Conservation (phyloP, 306 rosid species). For the Heteromeles arbutifolia region DNA sequence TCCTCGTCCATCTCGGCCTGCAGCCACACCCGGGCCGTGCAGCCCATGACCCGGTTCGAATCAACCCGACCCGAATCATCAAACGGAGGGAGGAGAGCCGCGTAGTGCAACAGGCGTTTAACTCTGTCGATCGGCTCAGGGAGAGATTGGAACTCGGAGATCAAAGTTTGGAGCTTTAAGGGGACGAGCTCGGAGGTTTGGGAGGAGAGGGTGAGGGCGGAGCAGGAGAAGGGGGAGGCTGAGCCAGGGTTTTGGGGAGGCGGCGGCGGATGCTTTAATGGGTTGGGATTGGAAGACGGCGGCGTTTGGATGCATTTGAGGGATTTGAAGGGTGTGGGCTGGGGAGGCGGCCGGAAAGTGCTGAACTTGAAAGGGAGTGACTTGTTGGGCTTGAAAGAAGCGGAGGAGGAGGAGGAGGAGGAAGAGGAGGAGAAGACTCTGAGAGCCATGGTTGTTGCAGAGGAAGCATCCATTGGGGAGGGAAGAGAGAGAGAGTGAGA, state of each 20-base stretch:
- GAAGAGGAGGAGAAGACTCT: constrained; percentile 22
- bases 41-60: constrained; percentile 88
- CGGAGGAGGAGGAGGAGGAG: constrained; percentile 24
- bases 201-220: constrained; percentile 30
- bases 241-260: constrained; percentile 12
- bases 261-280: neutral
- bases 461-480: constrained; percentile 28
- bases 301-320: constrained; percentile 35
- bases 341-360: constrained; percentile 4
- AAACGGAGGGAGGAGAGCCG: constrained; percentile 31
- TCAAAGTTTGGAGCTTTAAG: constrained; percentile 41
- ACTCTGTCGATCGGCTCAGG: constrained; percentile 62
- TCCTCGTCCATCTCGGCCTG: constrained; percentile 43
- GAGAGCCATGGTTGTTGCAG: constrained; percentile 39
- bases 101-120: constrained; percentile 51
- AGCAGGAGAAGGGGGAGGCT: constrained; percentile 35
- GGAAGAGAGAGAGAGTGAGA: neutral
- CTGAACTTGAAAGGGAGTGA: constrained; percentile 19
- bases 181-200: constrained; percentile 28
- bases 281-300: constrained; percentile 8
- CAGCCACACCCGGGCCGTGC: constrained; percentile 90
- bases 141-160: constrained; percentile 46
- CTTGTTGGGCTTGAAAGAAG: constrained; percentile 17
- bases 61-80: constrained; percentile 43
- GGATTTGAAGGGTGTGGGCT: constrained; percentile 23